Evolutionary conservation across 2,329 filamentous ascomycete genomes (phyloP), one percentile per base, ranked within the genome.

Genomic region (Phyllosticta citrichinensis): DNA sequence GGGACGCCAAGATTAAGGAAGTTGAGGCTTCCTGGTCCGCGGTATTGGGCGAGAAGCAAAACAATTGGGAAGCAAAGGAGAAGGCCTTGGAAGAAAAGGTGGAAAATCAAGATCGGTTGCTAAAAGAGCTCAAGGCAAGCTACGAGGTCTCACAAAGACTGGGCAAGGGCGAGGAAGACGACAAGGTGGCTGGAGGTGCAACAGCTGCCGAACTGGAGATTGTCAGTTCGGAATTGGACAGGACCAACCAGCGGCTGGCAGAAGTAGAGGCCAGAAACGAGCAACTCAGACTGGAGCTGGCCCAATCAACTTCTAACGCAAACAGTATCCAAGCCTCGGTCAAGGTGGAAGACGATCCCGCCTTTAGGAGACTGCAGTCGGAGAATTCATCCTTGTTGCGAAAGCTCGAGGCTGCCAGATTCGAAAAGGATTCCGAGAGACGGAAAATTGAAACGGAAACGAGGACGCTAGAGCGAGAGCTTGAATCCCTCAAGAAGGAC

Each of bases 31-130:
- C 91, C 2, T 99, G 94, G 93, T 83, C 84, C 12, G 91, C 90
- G 24, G 92, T 97, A 4, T 74, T 99, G 57, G 86, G 89, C 61
- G 94, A 99, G 79, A 97, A 96, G 76, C 88, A 90, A 68, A 91
- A 93, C 73, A 99, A 99, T 70, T 99, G 94, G 94, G 86, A 88
- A 59, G 87, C 93, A 9, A 97, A 96, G 71, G 94, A 99, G 77
- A 89, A 89, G 76, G 86, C 84, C 27, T 76, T 97, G 63, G 91
- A 96, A 69, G 93, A 97, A 68, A 97, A 97, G 76, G 81, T 96
- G 2, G 93, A 97, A 73, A 95, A 88, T 67, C 93, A 99, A 71
- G 94, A 99, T 56, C 86, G 91, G 6, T 76, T 99, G 50, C 76
- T 99, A 66, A 96, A 89, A 70, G 95, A 99, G 73, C 85, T 97